A percentile compares a stretch with the other conserved stretches of the same genome.
Evolutionary conservation across 805 yeast species (phyloP).

Genomic region (Yamadazyma olivae): DNA sequence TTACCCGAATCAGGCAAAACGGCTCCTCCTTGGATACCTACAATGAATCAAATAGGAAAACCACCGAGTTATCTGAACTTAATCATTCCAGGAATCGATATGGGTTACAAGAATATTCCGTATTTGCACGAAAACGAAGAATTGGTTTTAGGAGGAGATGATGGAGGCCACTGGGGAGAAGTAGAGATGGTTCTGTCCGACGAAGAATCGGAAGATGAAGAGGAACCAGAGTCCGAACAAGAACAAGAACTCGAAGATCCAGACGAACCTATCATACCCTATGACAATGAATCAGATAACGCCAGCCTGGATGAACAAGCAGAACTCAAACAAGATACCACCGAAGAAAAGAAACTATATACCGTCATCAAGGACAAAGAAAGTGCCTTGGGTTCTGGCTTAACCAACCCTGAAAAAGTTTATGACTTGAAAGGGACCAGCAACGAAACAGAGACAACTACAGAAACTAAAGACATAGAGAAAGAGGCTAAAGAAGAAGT

Average conservation of each 20-base stretch:
- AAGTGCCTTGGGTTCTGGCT: constrained; percentile 5
- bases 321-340: constrained; percentile 1
- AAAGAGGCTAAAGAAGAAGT: constrained; percentile 4
- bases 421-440: constrained; percentile 13
- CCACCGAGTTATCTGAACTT: constrained; percentile 80
- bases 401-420: constrained; percentile 10
- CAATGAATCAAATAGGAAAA: constrained; percentile 68
- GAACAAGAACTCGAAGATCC: constrained; percentile 43
- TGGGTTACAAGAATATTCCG: constrained; percentile 33
- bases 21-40: constrained; percentile 78
- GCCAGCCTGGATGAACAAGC: neutral
- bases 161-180: constrained; percentile 30
- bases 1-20: constrained; percentile 44
- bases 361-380: constrained; percentile 21
- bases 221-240: constrained; percentile 50
- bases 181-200: constrained; percentile 28
- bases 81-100: constrained; percentile 49
- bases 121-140: constrained; percentile 18
- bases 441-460: neutral
- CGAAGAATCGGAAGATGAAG: constrained; percentile 51
- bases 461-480: constrained; percentile 2
- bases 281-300: constrained; percentile 2
- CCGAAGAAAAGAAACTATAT: constrained; percentile 7
- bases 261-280: constrained; percentile 3
- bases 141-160: constrained; percentile 10